phyloP scores from a whole-genome alignment of 1,139 yeast species.

The Saccharomyces hybrid region DNA sequence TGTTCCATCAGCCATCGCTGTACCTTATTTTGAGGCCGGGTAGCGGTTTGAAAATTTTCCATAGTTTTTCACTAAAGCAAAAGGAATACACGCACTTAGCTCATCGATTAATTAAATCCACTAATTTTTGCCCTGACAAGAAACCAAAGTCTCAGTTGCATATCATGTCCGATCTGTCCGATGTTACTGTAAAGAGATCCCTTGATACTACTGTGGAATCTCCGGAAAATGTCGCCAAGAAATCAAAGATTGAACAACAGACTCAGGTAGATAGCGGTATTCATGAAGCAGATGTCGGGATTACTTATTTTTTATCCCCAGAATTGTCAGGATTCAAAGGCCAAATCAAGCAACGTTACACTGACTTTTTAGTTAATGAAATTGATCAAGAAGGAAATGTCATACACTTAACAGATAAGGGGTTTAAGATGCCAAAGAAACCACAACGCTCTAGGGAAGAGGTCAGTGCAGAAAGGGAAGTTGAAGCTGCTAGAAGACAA shows the following conservation, averaged over 20 bases:
- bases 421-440: slow-evolving; percentile 47
- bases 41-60: background rate
- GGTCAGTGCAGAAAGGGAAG: slow-evolving; percentile 35
- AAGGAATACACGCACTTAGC: background rate
- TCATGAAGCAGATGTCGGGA: slow-evolving; percentile 73
- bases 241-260: slow-evolving; percentile 7
- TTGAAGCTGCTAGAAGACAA: slow-evolving; percentile 37
- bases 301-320: slow-evolving; percentile 56
- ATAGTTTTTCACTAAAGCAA: background rate
- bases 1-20: background rate
- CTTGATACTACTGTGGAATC: slow-evolving; percentile 5
- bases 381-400: slow-evolving; percentile 62
- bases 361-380: slow-evolving; percentile 94
- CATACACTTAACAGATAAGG: slow-evolving; percentile 67
- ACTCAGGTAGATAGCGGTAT: slow-evolving; percentile 17
- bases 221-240: slow-evolving; percentile 7
- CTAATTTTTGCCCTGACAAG: too few relatives aligned
- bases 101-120: background rate
- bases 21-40: background rate
- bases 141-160: background rate
- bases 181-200: slow-evolving; percentile 7
- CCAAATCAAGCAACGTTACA: slow-evolving; percentile 73
- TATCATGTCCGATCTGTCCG: background rate
- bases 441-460: slow-evolving; percentile 43
- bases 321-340: slow-evolving; percentile 64